These are phyloP conservation scores for Clarkia xantiana DNA, from an alignment of 345 rosid species.

Conservation along the genomic window DNA sequence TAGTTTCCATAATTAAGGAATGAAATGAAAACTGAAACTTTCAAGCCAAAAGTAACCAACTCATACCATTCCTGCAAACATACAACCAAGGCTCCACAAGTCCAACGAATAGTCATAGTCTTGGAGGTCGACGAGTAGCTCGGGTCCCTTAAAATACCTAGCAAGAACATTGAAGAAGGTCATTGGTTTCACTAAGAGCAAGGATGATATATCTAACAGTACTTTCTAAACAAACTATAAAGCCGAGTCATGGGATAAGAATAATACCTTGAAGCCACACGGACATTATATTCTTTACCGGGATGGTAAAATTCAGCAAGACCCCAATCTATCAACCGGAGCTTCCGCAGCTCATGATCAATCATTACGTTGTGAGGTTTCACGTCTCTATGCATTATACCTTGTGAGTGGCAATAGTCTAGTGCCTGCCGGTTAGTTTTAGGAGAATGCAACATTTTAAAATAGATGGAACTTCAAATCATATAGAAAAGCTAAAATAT, in stretches of 20 bases:
- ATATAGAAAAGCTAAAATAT: too few species aligned
- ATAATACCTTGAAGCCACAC: slow-evolving; percentile 69
- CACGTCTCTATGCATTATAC: slow-evolving; percentile 83
- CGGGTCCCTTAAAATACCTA: slow-evolving; percentile 88
- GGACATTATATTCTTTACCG: slow-evolving; percentile 64
- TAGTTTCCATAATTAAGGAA: too few species aligned
- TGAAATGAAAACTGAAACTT: neutral
- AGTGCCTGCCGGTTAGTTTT: slow-evolving; percentile 38
- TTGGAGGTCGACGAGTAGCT: slow-evolving; percentile 60
- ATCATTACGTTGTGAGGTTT: slow-evolving; percentile 90
- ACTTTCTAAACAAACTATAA: neutral
- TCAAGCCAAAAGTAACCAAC: neutral
- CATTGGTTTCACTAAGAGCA: too few species aligned
- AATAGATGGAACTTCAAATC: too few species aligned
- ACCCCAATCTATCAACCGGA: slow-evolving; percentile 81
- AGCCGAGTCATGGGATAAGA: neutral
- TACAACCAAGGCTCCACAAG: slow-evolving; percentile 85
- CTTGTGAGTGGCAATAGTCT: slow-evolving; percentile 86
- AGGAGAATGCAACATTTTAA: too few species aligned
- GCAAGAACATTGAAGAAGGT: neutral
- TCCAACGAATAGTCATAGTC: slow-evolving; percentile 78
- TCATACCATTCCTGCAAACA: slow-evolving; percentile 79
- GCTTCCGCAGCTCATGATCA: slow-evolving; percentile 66
- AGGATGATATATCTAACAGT: neutral
- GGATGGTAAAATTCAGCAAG: slow-evolving; percentile 87